phyloP scores from a whole-genome alignment of 345 rosid species.

The Eucalyptus fibrosa region DNA sequence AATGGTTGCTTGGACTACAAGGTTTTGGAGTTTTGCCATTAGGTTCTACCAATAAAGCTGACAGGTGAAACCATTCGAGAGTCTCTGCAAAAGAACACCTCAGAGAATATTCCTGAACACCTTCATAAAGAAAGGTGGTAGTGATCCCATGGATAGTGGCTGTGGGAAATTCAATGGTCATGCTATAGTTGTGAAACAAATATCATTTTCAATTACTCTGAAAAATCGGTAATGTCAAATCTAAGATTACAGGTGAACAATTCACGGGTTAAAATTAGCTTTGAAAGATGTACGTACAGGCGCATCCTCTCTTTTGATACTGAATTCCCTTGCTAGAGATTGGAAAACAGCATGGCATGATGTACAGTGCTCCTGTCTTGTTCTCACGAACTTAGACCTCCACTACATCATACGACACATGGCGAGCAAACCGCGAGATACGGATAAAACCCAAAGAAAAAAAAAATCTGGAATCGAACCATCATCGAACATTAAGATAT shows the following conservation, averaged over 20 bases:
- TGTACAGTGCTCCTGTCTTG: not conserved
- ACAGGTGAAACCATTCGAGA: not conserved
- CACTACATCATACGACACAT: not conserved
- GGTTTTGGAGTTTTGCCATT: not conserved
- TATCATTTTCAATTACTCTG: not conserved
- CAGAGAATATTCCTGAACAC: not conserved
- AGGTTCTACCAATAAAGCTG: not conserved
- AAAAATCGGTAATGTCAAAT: not conserved
- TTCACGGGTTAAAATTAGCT: too few relatives aligned
- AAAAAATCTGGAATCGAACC: too few relatives aligned
- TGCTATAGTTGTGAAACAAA: rapidly evolving
- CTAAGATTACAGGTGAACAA: not conserved
- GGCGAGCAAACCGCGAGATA: not conserved
- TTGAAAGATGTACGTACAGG: too few relatives aligned
- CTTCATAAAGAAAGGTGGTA: not conserved
- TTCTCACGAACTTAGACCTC: not conserved
- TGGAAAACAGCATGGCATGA: not conserved
- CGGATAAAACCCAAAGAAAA: too few relatives aligned
- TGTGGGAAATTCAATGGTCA: not conserved
- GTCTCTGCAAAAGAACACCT: not conserved
- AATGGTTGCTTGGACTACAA: too few relatives aligned
- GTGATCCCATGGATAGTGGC: not conserved
- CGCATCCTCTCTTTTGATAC: too few relatives aligned
- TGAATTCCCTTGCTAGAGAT: not conserved
- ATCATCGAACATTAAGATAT: not conserved